phyloP scores from a whole-genome alignment of 2,329 filamentous ascomycete species.

The Penicillium sclerotigenum region DNA sequence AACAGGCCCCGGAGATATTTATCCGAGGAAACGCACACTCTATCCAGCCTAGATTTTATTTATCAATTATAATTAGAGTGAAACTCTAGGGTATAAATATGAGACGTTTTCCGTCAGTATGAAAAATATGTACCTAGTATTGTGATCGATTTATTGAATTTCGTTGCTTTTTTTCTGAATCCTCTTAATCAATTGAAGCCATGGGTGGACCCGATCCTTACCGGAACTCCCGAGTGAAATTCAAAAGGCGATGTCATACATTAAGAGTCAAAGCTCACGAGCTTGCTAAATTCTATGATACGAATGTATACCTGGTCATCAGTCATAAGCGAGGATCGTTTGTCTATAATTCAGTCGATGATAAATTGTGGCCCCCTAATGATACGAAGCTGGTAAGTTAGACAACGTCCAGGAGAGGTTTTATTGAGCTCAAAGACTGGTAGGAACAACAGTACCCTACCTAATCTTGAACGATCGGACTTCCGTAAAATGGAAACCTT shows the following conservation, averaged over 20 bases:
- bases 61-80: background rate
- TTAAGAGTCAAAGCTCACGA: background rate
- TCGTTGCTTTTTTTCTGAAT: no score
- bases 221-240: background rate
- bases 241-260: background rate
- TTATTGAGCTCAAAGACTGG: background rate
- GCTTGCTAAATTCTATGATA: background rate
- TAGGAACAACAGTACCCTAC: background rate
- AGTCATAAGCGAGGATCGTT: background rate
- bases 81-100: background rate
- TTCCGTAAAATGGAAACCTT: background rate
- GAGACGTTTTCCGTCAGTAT: background rate
- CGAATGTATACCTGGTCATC: background rate
- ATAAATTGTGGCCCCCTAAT: background rate
- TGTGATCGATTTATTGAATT: no score
- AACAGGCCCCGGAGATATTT: background rate
- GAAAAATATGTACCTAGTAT: background rate
- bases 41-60: background rate
- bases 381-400: background rate
- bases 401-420: background rate
- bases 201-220: background rate
- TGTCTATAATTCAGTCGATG: background rate
- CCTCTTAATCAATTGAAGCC: background rate
- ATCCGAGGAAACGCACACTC: background rate
- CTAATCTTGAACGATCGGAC: background rate